Evolutionary conservation across 768 basidiomycete species (phyloP).

Genomic region (Cubamyces lactineus): DNA sequence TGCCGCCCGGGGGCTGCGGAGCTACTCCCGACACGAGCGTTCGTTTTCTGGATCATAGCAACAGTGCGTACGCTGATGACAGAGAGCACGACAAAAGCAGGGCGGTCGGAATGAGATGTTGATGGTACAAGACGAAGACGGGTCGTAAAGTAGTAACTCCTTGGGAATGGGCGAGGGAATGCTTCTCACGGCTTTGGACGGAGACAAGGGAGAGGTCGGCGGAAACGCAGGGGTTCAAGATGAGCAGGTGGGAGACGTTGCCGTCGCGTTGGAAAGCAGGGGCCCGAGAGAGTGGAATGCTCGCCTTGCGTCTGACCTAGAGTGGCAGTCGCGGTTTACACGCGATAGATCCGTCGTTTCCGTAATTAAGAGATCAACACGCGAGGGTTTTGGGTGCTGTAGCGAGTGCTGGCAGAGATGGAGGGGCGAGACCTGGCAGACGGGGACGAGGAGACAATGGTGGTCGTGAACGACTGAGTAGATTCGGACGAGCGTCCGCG

Average conservation of each 20-base stretch:
- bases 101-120: slow-evolving; percentile 14
- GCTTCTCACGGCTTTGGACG: slow-evolving; percentile 23
- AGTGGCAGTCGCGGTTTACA: slow-evolving; percentile 1
- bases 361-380: neutral
- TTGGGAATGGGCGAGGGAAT: slow-evolving; percentile 23
- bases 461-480: neutral
- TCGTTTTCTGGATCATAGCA: slow-evolving; percentile 70
- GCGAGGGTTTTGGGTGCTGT: neutral
- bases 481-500: neutral
- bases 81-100: slow-evolving; percentile 14
- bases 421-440: neutral
- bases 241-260: slow-evolving; percentile 22
- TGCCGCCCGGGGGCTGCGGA: slow-evolving; percentile 26
- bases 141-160: slow-evolving; percentile 23
- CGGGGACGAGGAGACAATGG: neutral
- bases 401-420: neutral
- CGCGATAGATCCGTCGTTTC: slow-evolving; percentile 1
- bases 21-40: slow-evolving; percentile 45
- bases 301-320: neutral
- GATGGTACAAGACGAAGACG: slow-evolving; percentile 12
- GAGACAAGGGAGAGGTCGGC: slow-evolving; percentile 7
- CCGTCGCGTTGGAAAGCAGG: slow-evolving; percentile 21
- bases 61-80: neutral
- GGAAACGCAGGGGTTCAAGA: slow-evolving; percentile 2
- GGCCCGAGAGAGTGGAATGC: slow-evolving; percentile 20